Conservation (phyloP, 805 yeast species). For the Tanozyma kutaoensis region DNA sequence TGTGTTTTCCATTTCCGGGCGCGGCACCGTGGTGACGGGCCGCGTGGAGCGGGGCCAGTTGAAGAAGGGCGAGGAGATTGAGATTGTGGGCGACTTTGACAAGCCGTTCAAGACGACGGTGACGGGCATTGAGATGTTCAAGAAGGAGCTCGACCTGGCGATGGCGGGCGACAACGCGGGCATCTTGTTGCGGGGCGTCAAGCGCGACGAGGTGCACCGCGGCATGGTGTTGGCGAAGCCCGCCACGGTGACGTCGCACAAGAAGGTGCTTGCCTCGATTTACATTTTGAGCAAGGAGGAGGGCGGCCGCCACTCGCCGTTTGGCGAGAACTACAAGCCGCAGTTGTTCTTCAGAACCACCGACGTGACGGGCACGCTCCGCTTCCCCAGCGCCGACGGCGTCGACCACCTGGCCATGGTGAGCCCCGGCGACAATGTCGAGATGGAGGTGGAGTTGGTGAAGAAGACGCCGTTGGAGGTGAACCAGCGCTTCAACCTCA, state of each 20-base stretch:
- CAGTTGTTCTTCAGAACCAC: conserved; percentile 95
- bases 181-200: conserved; percentile 91
- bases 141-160: conserved; percentile 94
- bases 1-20: conserved; percentile 95
- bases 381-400: conserved; percentile 66
- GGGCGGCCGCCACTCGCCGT: conserved; percentile 99
- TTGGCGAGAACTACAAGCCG: conserved; percentile 95
- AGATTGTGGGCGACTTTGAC: conserved; percentile 86
- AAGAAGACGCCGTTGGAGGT: conserved; percentile 90
- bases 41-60: conserved; percentile 97
- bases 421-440: conserved; percentile 97
- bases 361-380: conserved; percentile 81
- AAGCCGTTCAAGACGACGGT: conserved; percentile 86
- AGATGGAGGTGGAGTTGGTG: conserved; percentile 83
- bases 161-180: conserved; percentile 99
- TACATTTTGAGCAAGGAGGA: conserved; percentile 92
- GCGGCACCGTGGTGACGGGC: conserved; percentile 99
- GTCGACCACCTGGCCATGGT: conserved; percentile 84
- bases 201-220: conserved; percentile 92
- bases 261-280: conserved; percentile 85
- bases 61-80: conserved; percentile 97
- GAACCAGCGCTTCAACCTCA: conserved; percentile 96
- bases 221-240: conserved; percentile 97
- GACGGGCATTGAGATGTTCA: conserved; percentile 99
- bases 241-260: conserved; percentile 83